Evolutionary conservation across 306 rosid genomes (phyloP), one percentile per base, ranked within the genome.

Genomic region (Castanospermum australe): DNA sequence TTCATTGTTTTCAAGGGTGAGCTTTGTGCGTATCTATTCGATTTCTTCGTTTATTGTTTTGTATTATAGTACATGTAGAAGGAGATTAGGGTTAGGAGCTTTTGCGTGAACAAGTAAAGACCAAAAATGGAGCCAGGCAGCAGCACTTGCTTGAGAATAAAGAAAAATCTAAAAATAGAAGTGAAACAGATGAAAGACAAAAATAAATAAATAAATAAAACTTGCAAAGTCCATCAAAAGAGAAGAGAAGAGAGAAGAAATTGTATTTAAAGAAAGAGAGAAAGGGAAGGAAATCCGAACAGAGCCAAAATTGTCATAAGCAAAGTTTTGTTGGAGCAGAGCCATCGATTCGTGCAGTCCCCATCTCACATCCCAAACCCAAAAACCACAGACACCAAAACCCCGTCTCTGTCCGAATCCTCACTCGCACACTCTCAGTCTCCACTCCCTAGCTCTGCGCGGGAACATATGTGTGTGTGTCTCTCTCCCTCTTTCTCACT

Each of bases 341-440:
- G 82, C 36, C 88, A 90, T 92, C 78, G 77, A 86, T 89, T 89
- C 87, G 97, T 73, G 76, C 75, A 69, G 98, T 94, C 97, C 80
- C 80, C 84, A 88, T 89, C 98, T 82, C 79, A 4, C 41, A 75
- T 85, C 84, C 62, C 59, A 76, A 79, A 36, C 68, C 71, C 20
- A 67, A 55, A 70, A 48, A 64, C 73, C 1, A 38, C 30, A 67
- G n/a, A 59, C 33, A 61, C 54, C 66, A 47, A 25, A 57, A 75
- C 39, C 87, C 30, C 77, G 55, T 45, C 0, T 60, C 38, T 75
- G 64, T n/a, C n/a, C 21, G 57, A 42, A 70, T 21, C 75, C 88
- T 55, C 80, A 75, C 86, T 24, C 80, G 52, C 82, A 80, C 90
- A 84, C 90, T 86, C 73, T 21, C 54, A 79, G 88, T 81, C 77